Percentiles rank a stretch among this genome's conserved stretches.
These are phyloP conservation scores for Leptographium radiaticola DNA, from an alignment of 2,329 filamentous ascomycete species.

Conservation along the genomic window DNA sequence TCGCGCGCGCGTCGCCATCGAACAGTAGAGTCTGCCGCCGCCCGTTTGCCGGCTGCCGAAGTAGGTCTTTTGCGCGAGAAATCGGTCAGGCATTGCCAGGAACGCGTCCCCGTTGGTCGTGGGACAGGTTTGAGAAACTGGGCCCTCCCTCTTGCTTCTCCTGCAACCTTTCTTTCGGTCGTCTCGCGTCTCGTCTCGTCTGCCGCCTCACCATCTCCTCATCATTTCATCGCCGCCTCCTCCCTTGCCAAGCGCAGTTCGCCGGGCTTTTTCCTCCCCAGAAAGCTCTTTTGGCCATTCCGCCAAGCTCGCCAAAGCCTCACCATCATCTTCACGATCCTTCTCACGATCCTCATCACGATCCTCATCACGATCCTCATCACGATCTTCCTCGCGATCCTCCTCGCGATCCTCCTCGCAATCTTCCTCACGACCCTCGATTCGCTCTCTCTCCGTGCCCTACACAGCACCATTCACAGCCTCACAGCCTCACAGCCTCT, in stretches of 20 bases:
- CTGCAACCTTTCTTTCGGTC: constrained; percentile 1
- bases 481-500: constrained; percentile 14
- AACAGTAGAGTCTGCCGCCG: no score
- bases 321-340: background rate
- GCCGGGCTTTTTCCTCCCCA: background rate
- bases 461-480: constrained; percentile 8
- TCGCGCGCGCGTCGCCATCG: no score
- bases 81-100: background rate
- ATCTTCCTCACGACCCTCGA: background rate
- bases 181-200: background rate
- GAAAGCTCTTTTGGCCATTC: constrained; percentile 7
- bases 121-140: constrained; percentile 6
- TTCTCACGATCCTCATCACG: no score
- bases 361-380: background rate
- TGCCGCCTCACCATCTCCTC: background rate
- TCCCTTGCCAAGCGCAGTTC: background rate
- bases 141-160: background rate
- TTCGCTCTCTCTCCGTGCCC: background rate
- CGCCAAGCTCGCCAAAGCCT: background rate
- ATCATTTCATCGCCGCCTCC: background rate
- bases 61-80: background rate
- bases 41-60: background rate
- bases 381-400: background rate
- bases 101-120: background rate
- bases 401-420: background rate